These are phyloP conservation scores for Rutidosis leptorrhynchoides DNA, from an alignment of 129 eudicot genomes.

Conservation along the genomic window DNA sequence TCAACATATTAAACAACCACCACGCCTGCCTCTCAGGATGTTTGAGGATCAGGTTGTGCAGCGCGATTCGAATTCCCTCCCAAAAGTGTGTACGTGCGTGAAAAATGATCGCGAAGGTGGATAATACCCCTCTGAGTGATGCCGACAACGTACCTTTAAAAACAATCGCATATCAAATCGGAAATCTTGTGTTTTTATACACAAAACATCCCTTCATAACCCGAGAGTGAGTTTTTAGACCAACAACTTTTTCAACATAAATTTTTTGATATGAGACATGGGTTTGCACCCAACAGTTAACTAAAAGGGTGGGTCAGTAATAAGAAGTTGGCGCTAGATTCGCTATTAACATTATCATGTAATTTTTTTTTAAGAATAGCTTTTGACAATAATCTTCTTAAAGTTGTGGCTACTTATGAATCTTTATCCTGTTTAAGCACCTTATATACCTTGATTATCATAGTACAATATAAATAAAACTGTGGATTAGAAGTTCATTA, in stretches of 20 bases:
- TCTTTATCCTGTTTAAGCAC: constrained; percentile 5
- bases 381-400: constrained; percentile 7
- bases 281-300: too few species aligned
- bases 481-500: constrained; percentile 26
- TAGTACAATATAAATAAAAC: constrained; percentile 3
- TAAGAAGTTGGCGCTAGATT: constrained; percentile 14
- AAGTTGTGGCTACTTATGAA: neutral
- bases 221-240: too few species aligned
- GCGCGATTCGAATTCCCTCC: too few species aligned
- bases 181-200: neutral
- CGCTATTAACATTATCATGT: neutral
- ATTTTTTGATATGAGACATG: too few species aligned
- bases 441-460: constrained; percentile 2
- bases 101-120: too few species aligned
- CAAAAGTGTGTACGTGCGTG: too few species aligned
- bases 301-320: neutral
- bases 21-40: too few species aligned
- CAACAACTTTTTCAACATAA: too few species aligned
- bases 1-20: too few species aligned
- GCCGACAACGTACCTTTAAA: too few species aligned
- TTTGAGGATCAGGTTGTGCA: too few species aligned
- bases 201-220: neutral
- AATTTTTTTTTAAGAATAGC: neutral
- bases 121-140: too few species aligned
- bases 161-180: neutral